Percentiles rank a stretch among this genome's conserved stretches.
Conservation (phyloP, 2,329 filamentous ascomycete species). For the Penicillium rolfsii region DNA sequence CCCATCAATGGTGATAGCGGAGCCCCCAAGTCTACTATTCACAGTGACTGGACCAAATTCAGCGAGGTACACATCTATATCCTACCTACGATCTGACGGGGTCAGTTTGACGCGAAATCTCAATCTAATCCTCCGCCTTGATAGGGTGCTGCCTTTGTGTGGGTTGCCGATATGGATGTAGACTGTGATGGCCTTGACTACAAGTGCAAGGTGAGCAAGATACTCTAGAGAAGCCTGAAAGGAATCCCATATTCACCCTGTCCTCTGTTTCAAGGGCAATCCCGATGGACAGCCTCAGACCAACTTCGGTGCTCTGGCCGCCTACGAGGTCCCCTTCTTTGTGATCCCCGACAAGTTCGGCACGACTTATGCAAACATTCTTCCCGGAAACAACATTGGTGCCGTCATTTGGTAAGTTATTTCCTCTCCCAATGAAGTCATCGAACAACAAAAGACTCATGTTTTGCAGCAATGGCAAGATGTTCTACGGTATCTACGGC, state of each 20-base stretch:
- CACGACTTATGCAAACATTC: slow-evolving; percentile 18
- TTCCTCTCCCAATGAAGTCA: no score
- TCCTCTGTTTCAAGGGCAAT: slow-evolving; percentile 29
- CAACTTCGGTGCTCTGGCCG: slow-evolving; percentile 36
- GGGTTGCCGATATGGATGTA: slow-evolving; percentile 40
- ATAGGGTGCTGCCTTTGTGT: slow-evolving; percentile 36
- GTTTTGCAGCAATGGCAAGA: slow-evolving; percentile 32
- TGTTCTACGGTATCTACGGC: slow-evolving; percentile 41
- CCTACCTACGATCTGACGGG: not conserved
- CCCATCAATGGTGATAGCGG: slow-evolving; percentile 25
- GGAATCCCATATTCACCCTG: not conserved
- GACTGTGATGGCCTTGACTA: slow-evolving; percentile 38
- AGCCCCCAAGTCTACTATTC: slow-evolving; percentile 31
- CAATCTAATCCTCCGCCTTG: not conserved
- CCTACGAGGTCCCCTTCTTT: slow-evolving; percentile 38
- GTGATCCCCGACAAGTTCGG: slow-evolving; percentile 38
- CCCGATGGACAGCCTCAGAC: slow-evolving; percentile 31
- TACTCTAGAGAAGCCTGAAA: no score
- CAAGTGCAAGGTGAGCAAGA: slow-evolving; percentile 28
- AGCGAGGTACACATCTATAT: slow-evolving; percentile 22
- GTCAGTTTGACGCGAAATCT: no score
- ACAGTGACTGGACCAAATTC: slow-evolving; percentile 34
- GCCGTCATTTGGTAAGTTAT: slow-evolving; percentile 35
- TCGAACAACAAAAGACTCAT: not conserved
- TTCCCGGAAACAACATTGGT: slow-evolving; percentile 36